These are phyloP conservation scores for Amauroascus verrucosus DNA, from an alignment of 2,329 filamentous ascomycete species.

Conservation along the genomic window DNA sequence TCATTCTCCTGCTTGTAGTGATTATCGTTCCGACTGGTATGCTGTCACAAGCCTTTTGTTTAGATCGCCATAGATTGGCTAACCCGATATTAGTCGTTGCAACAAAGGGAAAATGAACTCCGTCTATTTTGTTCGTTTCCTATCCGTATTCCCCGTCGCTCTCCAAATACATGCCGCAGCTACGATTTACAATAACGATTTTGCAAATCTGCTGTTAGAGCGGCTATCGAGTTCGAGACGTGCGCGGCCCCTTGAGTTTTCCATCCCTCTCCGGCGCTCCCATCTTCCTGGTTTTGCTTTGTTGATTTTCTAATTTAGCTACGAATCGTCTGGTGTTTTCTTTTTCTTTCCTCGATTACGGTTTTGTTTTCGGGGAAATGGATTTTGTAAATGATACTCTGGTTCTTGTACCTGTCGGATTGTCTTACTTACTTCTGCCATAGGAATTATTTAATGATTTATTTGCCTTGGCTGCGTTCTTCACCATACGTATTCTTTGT, in stretches of 20 bases:
- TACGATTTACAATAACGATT: background rate
- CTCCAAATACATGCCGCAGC: background rate
- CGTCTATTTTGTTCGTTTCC: background rate
- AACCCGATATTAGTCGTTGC: slow-evolving; percentile 14
- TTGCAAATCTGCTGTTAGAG: background rate
- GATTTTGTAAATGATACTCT: slow-evolving; percentile 37
- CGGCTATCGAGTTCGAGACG: background rate
- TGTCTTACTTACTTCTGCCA: slow-evolving; percentile 21
- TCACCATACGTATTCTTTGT: background rate
- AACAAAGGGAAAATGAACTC: slow-evolving; percentile 11
- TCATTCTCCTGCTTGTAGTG: slow-evolving; percentile 82
- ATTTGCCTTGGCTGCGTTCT: background rate
- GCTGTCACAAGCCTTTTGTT: slow-evolving; percentile 24
- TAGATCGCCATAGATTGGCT: background rate
- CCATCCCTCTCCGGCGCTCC: slow-evolving; percentile 10
- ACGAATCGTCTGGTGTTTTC: slow-evolving; percentile 4
- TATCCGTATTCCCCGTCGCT: background rate
- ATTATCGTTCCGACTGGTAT: slow-evolving; percentile 88
- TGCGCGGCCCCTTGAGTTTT: background rate
- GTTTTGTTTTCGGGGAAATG: slow-evolving; percentile 22
- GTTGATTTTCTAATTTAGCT: background rate
- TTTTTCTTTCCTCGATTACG: slow-evolving; percentile 2
- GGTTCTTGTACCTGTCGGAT: slow-evolving; percentile 27
- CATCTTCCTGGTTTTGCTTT: background rate
- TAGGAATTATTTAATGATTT: slow-evolving; percentile 14